These are phyloP conservation scores for Thelonectria rubi DNA, from an alignment of 2,329 filamentous ascomycete genomes.

Conservation along the genomic window DNA sequence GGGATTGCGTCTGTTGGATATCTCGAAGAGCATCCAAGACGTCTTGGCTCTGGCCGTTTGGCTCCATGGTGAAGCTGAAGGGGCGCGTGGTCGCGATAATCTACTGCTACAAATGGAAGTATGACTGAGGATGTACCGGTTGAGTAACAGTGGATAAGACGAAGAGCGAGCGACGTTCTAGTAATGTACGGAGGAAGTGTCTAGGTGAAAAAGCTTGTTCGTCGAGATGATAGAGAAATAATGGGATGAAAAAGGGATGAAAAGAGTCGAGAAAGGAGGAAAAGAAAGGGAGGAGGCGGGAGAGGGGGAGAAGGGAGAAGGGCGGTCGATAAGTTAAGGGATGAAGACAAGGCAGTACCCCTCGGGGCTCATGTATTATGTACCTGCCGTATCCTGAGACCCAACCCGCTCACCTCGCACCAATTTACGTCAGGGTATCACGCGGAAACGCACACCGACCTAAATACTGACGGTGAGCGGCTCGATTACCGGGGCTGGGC, in stretches of 20 bases:
- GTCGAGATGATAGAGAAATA: background rate
- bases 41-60: constrained; percentile 32
- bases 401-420: constrained; percentile 11
- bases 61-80: constrained; percentile 36
- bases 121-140: too few species aligned
- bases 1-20: constrained; percentile 54
- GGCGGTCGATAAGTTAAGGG: constrained; percentile 33
- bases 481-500: constrained; percentile 16
- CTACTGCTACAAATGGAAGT: background rate
- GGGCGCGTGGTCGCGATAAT: background rate
- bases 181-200: background rate
- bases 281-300: constrained; percentile 13
- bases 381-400: constrained; percentile 6
- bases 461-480: constrained; percentile 14
- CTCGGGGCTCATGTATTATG: constrained; percentile 31
- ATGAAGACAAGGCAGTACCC: constrained; percentile 31
- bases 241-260: constrained; percentile 7
- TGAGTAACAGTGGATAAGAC: background rate
- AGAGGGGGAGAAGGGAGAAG: constrained; percentile 14
- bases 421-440: constrained; percentile 20
- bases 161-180: background rate
- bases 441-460: constrained; percentile 24
- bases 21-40: constrained; percentile 48
- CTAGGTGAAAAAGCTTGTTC: too few species aligned
- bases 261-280: background rate